Percentiles rank a stretch among this genome's conserved stretches.
Conservation (phyloP, 2,329 filamentous ascomycete species). For the Macroventuria anomochaeta region DNA sequence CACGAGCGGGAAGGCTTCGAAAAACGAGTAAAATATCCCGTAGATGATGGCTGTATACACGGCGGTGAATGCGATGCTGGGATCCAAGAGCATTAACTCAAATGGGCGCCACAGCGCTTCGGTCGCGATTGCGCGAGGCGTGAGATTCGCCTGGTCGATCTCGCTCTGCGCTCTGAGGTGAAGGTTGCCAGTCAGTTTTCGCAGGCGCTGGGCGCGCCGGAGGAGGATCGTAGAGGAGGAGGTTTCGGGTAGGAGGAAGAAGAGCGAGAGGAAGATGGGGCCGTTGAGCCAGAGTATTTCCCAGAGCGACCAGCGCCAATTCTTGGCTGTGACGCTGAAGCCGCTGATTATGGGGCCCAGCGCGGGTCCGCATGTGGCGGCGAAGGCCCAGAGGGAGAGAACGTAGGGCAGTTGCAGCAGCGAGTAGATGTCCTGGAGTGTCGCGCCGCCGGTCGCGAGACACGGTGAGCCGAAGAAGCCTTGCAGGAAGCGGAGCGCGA, state of each 20-base stretch:
- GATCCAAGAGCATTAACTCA: slow-evolving; percentile 81
- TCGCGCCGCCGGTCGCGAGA: slow-evolving; percentile 49
- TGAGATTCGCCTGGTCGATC: slow-evolving; percentile 64
- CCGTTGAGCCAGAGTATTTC: slow-evolving; percentile 80
- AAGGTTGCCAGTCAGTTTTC: slow-evolving; percentile 68
- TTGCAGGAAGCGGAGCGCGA: slow-evolving; percentile 58
- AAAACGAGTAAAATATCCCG: slow-evolving; percentile 77
- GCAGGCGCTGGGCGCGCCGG: slow-evolving; percentile 72
- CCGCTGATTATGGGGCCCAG: slow-evolving; percentile 71
- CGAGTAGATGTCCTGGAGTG: slow-evolving; percentile 49
- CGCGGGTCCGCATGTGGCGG: slow-evolving; percentile 67
- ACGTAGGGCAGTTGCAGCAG: slow-evolving; percentile 54
- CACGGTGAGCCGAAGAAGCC: slow-evolving; percentile 51
- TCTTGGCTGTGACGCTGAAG: slow-evolving; percentile 71
- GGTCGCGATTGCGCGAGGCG: slow-evolving; percentile 50
- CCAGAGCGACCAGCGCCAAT: slow-evolving; percentile 88
- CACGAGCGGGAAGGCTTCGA: slow-evolving; percentile 69
- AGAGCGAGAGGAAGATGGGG: slow-evolving; percentile 75
- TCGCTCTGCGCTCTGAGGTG: slow-evolving; percentile 79
- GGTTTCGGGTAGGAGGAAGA: slow-evolving; percentile 86
- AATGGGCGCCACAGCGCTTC: slow-evolving; percentile 74
- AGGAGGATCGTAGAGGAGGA: slow-evolving; percentile 81
- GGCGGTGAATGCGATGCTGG: slow-evolving; percentile 82
- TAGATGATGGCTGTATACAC: slow-evolving; percentile 86
- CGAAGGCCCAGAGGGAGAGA: slow-evolving; percentile 54